These are phyloP conservation scores for Medicago lupulina DNA, from an alignment of 306 rosid genomes.

Conservation along the genomic window DNA sequence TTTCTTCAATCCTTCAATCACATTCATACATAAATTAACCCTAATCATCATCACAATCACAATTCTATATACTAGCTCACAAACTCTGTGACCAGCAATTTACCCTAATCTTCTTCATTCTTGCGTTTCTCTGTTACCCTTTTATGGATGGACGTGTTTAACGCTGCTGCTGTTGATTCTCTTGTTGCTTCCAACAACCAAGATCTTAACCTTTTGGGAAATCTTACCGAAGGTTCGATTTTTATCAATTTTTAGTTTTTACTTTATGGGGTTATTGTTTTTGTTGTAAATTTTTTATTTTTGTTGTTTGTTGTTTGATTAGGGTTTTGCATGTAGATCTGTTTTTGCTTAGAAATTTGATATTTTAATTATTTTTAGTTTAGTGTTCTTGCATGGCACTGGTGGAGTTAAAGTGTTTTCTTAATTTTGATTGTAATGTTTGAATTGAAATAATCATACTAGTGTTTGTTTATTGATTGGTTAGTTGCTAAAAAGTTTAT, in stretches of 20 bases:
- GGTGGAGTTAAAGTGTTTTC: neutral
- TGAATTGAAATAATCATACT: neutral
- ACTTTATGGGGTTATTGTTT: neutral
- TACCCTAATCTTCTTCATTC: conserved; percentile 15
- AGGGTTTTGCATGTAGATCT: neutral
- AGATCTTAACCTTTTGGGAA: conserved; percentile 58
- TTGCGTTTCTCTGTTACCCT: neutral
- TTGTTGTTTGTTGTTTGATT: neutral
- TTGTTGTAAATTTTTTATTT: neutral
- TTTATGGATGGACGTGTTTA: conserved; percentile 71
- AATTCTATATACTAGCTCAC: neutral
- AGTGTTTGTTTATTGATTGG: neutral
- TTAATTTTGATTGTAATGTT: neutral
- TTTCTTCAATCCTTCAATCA: neutral
- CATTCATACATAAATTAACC: neutral
- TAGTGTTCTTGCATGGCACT: neutral
- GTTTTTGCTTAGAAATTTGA: too few relatives aligned
- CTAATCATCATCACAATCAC: neutral
- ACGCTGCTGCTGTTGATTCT: conserved; percentile 54
- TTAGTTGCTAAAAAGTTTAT: neutral
- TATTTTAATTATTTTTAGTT: neutral
- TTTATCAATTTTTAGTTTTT: neutral
- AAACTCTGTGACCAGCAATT: neutral
- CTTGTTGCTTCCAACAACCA: conserved; percentile 55
- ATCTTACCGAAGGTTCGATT: conserved; percentile 59